Evolutionary conservation across 208 protist species (phyloP).

Genomic region (Porcisia hertigi): DNA sequence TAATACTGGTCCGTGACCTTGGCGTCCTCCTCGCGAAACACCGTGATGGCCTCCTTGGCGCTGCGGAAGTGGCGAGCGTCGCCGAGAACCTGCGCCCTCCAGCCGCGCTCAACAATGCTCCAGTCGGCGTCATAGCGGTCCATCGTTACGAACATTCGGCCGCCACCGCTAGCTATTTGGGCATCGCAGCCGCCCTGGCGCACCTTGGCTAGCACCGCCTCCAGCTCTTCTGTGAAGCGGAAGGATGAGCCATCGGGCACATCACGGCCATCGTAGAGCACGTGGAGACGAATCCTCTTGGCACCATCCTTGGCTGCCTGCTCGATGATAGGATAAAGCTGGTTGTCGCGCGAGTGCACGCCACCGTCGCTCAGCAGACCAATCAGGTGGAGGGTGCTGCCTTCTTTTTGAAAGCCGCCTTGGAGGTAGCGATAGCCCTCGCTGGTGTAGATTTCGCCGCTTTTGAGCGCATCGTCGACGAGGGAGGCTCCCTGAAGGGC

Average conservation of each 20-base stretch:
- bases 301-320: conserved; percentile 80
- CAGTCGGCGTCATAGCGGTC: conserved; percentile 96
- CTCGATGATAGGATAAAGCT: conserved; percentile 90
- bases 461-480: conserved; percentile 90
- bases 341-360: conserved; percentile 94
- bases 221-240: conserved; percentile 91
- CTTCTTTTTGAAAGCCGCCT: conserved; percentile 70
- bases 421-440: conserved; percentile 91
- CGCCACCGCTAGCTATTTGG: conserved; percentile 93
- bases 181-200: conserved; percentile 78
- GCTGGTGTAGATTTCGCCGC: conserved; percentile 85
- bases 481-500: conserved; percentile 94
- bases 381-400: conserved; percentile 92
- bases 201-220: conserved; percentile 82
- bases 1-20: conserved; percentile 94
- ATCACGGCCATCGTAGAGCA: conserved; percentile 94
- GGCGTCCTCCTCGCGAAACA: conserved; percentile 79
- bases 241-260: conserved; percentile 93
- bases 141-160: conserved; percentile 96
- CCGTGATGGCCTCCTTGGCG: conserved; percentile 90
- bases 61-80: conserved; percentile 83
- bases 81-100: conserved; percentile 92
- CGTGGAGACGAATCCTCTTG: conserved; percentile 91
- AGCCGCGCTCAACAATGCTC: conserved; percentile 95
- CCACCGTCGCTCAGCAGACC: conserved; percentile 94